Conservation (phyloP, 2,329 filamentous ascomycete species). For the Hypoxylon sp. region DNA sequence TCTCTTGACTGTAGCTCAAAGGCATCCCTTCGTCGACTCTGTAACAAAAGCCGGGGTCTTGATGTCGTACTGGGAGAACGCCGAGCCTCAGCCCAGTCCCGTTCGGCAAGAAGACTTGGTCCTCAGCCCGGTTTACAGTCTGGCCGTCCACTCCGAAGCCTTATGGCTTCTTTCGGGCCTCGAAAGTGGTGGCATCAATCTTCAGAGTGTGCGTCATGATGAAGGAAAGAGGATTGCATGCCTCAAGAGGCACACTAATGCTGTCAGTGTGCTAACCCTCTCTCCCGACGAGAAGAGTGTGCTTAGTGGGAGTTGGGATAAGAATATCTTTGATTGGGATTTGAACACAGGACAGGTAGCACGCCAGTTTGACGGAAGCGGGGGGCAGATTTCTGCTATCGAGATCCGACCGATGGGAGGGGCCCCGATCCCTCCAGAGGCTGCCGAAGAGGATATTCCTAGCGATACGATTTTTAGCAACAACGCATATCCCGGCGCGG, state of each 20-base stretch:
- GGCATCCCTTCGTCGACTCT: slow-evolving; percentile 96
- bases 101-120: slow-evolving; percentile 69
- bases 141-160: slow-evolving; percentile 90
- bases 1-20: slow-evolving; percentile 92
- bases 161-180: slow-evolving; percentile 93
- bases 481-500: slow-evolving; percentile 72
- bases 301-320: slow-evolving; percentile 96
- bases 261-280: slow-evolving; percentile 88
- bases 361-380: slow-evolving; percentile 81
- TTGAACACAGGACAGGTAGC: slow-evolving; percentile 85
- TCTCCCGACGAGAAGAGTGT: slow-evolving; percentile 88
- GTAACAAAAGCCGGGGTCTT: slow-evolving; percentile 95
- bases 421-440: slow-evolving; percentile 81
- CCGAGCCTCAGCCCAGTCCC: slow-evolving; percentile 72
- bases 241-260: slow-evolving; percentile 87
- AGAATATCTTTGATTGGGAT: slow-evolving; percentile 94
- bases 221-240: slow-evolving; percentile 91
- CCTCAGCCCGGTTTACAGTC: slow-evolving; percentile 92
- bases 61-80: slow-evolving; percentile 99
- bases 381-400: slow-evolving; percentile 88
- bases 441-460: slow-evolving; percentile 67
- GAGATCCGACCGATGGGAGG: slow-evolving; percentile 85
- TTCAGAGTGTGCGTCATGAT: slow-evolving; percentile 93
- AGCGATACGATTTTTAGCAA: slow-evolving; percentile 84
- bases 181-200: slow-evolving; percentile 91